Conservation (phyloP, 768 basidiomycete genomes). For the Termitomyces sp. region DNA sequence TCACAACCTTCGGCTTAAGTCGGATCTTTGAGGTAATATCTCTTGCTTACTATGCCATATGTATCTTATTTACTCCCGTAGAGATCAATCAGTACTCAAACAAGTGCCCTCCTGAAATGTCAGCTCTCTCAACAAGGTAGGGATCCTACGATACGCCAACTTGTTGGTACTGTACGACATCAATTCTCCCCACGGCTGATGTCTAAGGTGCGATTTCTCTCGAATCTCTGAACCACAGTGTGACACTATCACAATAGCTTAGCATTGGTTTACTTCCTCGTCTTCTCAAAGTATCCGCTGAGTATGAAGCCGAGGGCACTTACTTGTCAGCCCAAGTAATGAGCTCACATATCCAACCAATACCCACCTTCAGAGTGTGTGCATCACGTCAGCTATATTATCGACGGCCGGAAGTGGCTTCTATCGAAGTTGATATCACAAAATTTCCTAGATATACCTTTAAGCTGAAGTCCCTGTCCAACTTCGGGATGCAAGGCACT, state of each 20-base stretch:
- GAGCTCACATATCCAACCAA: constrained; percentile 30
- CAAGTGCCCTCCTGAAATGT: constrained; percentile 36
- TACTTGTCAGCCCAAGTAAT: constrained; percentile 34
- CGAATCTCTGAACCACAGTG: constrained; percentile 14
- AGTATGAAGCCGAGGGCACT: constrained; percentile 49
- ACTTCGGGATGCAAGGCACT: constrained; percentile 25
- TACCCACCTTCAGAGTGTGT: constrained; percentile 41
- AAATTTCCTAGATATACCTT: constrained; percentile 35
- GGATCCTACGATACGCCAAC: neutral
- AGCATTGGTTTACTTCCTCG: constrained; percentile 30
- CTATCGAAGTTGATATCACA: constrained; percentile 35
- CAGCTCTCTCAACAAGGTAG: constrained; percentile 24
- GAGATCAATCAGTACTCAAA: constrained; percentile 47
- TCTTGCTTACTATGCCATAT: constrained; percentile 4
- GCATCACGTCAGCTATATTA: constrained; percentile 51
- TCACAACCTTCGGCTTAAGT: constrained; percentile 33
- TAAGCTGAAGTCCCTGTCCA: constrained; percentile 38
- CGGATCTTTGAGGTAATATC: constrained; percentile 41
- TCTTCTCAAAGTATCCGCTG: constrained; percentile 40
- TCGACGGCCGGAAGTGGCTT: constrained; percentile 42
- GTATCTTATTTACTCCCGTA: constrained; percentile 18
- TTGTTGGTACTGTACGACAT: constrained; percentile 72
- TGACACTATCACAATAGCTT: constrained; percentile 12
- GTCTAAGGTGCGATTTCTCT: constrained; percentile 36
- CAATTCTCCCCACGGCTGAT: constrained; percentile 67